Evolutionary conservation across 1,139 yeast genomes (phyloP), one percentile per base, ranked within the genome.

Genomic region (Pichia sp.): DNA sequence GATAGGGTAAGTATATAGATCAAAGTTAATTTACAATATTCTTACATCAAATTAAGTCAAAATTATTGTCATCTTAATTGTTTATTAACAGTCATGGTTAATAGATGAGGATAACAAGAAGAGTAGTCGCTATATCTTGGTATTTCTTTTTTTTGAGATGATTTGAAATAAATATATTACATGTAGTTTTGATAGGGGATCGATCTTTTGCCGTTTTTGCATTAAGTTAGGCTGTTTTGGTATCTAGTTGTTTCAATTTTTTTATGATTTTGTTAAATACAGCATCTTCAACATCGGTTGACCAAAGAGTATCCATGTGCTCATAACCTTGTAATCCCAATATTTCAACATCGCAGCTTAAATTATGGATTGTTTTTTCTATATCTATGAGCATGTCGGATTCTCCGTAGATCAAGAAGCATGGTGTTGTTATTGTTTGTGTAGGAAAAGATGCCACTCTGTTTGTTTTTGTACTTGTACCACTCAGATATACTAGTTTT

Each of bases 221-320:
- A 19, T 19, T 19, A 19, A 2, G 23, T 19, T 19, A 31, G 8
- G 2, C 34, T 31, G 34, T 31, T 31, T 8, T 31, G 15, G 7
- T 45, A 19, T 45, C 19, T 26, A 36, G 16, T 10, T 47, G 34
- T 13, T 15, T 8, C 13, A 52, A n/a, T 6, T 11, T 31, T 11
- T 30, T 7, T 2, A 52, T 32, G 1, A 52, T 19, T n/a, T 45
- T 45, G 45, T 55, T 50, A 72, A 75, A 56, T 4, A 87, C 84
- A 53, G 71, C 73, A 4, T 76, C 75, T n/a, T 77, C 73, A 0
- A 84, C 95, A 62, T 88, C 90, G 34, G 73, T 69, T 0, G 97
- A 95, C 98, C 98, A 92, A 29, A 92, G 70, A 26, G 90, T 95
- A 67, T 92, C 98, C 64, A 92, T 76, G 68, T 92, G 98, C 50